Percentiles rank a stretch among this genome's conserved stretches.
phyloP scores from a whole-genome alignment of 768 basidiomycete species.

The Podaxis carcinomalis region DNA sequence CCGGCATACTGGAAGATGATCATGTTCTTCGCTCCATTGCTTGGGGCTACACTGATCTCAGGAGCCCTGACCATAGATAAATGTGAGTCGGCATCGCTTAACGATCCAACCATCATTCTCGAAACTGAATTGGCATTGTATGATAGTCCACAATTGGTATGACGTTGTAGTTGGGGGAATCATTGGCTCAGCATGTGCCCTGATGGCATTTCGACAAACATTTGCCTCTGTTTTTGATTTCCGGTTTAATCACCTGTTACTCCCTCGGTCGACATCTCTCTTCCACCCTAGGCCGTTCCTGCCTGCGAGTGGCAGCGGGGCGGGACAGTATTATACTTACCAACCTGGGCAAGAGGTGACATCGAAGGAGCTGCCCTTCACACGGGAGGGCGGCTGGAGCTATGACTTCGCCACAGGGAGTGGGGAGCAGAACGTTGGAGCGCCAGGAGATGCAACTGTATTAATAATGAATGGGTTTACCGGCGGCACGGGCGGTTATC shows the following conservation, averaged over 20 bases:
- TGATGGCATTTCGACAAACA: conserved; percentile 51
- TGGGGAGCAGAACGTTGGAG: conserved; percentile 32
- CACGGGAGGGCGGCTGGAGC: conserved; percentile 43
- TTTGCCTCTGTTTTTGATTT: conserved; percentile 56
- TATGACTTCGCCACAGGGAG: conserved; percentile 21
- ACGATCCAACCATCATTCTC: background rate
- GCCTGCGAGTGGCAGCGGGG: conserved; percentile 14
- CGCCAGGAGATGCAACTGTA: conserved; percentile 39
- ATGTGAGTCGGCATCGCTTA: conserved; percentile 27
- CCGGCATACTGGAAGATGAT: conserved; percentile 64
- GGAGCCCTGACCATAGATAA: conserved; percentile 55
- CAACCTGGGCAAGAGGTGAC: conserved; percentile 22
- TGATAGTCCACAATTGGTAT: conserved; percentile 49
- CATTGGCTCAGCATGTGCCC: conserved; percentile 43
- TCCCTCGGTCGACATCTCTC: conserved; percentile 45
- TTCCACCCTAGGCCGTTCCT: conserved; percentile 32
- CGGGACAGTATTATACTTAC: conserved; percentile 32
- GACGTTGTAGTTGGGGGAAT: conserved; percentile 50
- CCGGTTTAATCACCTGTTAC: conserved; percentile 53
- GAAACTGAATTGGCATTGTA: conserved; percentile 17
- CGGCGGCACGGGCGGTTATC: background rate
- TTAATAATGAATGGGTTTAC: conserved; percentile 10
- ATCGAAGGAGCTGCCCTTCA: conserved; percentile 33
- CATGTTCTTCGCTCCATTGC: conserved; percentile 49
- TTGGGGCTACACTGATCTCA: conserved; percentile 52